Base-by-base conservation (phyloP, 805 yeast genomes). In the Kregervanrija pseudodelftensis region DNA sequence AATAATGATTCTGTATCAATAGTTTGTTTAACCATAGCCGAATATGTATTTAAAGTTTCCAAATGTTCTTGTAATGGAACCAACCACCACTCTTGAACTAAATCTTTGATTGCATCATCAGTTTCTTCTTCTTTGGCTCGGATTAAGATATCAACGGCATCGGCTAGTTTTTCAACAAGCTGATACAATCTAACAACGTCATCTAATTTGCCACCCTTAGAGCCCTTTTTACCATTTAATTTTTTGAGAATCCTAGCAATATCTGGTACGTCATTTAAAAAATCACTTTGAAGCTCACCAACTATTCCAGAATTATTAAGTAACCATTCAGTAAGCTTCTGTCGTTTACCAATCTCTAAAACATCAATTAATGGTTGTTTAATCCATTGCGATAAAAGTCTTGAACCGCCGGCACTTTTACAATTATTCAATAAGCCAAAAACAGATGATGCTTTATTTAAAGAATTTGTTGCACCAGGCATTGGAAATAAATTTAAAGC, bases 111-210 rank as follows among this genome's bases (percentile, higher is more conserved):
- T 13, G 56, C 55, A 11, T 48, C 51, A 2, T 44, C 51, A 5
- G 48, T 52, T 4, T 55, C 57, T 11, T 68, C 74, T 7, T 62
- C 68, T 10, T 68, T 49, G 11, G 77, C 69, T 28, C 65, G 58
- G 15, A 67, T 68, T 42, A 90, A 63, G 42, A 76, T 67, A 2
- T 74, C 73, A 16, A 80, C 60, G 32, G 88, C 68, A 22, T 79
- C 85, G 2, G 96, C 96, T 11, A 93, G 61, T 42, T 77, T 73
- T 32, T 78, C 62, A 11, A 83, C 77, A 48, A 91, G 74, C 63
- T 90, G 96, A 59, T 91, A 93, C 36, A 91, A 72, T 53, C 95
- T 74, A 17, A 93, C 83, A 13, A 93, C 91, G 58, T 93, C 97
- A 57, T 90, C 97, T 47, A 93, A 69, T 45, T 77, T 77, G 30